Base-by-base conservation (phyloP, 2,329 filamentous ascomycete species). In the Sclerotinia subarctica region DNA sequence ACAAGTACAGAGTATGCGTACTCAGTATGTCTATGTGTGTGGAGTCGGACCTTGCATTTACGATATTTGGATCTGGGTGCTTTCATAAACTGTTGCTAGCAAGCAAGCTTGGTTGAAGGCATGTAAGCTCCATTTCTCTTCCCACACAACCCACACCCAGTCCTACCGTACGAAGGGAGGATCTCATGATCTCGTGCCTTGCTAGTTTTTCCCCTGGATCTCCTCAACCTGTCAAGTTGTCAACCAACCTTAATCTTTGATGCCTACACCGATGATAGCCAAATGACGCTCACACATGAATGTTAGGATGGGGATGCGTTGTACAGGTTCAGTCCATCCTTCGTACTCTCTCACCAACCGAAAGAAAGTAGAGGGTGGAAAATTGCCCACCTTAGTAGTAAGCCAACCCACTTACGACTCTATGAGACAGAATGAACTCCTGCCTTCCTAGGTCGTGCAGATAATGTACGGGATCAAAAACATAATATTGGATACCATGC, bases 101-200 rank as follows among this genome's bases (percentile, higher is more conserved):
- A 32, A 49, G 15, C 44, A 47, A 49, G 21, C 29, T 49, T 47
- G 26, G 21, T 49, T 32, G 44, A 47, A 32, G 47, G 58, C 52
- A 29, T n/a, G 57, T 47, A 60, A 32, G 58, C 44, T 29, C 58
- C n/a, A 24, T 62, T 19, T 38, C 19, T 29, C 58, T 62, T 49
- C 11, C 26, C 42, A 29, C 42, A 7, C 58, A 32, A 15, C 42
- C 24, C 58, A 47, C 53, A 49, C 26, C 44, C 21, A 17, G 17
- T 32, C 32, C 6, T 35, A 54, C 52, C 49, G 58, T 49, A 62
- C 46, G 15, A 56, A 49, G 38, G 57, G 42, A 65, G 19, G 13
- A 26, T 32, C 38, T 58, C 51, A 35, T 47, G 63, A 58, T 66
- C 63, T 59, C 63, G 52, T 66, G 63, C 63, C 63, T 59, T 66